These are phyloP conservation scores for Sicyos edulis DNA, from an alignment of 306 rosid species.

Conservation along the genomic window DNA sequence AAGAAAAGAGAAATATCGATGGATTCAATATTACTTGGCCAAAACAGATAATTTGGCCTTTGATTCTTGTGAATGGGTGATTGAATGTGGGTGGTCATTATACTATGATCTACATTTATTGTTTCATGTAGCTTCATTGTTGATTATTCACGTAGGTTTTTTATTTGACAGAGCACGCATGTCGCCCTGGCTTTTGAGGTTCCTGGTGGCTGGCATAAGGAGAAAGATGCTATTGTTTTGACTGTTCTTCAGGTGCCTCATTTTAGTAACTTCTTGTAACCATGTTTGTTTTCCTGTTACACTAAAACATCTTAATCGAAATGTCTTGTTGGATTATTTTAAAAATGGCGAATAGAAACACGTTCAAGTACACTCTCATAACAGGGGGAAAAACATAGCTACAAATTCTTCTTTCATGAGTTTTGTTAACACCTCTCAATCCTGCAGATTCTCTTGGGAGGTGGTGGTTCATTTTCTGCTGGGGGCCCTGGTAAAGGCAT, in stretches of 20 bases:
- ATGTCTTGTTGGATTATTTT: neutral
- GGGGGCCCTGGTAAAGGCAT: slow-evolving; percentile 97
- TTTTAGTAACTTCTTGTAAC: slow-evolving; percentile 17
- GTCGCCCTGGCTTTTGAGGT: slow-evolving; percentile 96
- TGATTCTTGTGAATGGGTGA: neutral
- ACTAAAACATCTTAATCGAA: neutral
- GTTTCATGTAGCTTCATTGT: neutral
- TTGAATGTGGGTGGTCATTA: neutral
- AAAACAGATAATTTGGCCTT: neutral
- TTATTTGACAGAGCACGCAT: slow-evolving; percentile 56
- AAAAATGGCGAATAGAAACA: neutral
- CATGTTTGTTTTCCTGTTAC: neutral
- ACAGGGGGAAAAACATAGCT: neutral
- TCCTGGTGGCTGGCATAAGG: slow-evolving; percentile 93
- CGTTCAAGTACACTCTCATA: neutral
- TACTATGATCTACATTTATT: neutral
- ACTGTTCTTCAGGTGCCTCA: slow-evolving; percentile 81
- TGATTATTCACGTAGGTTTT: slow-evolving; percentile 19
- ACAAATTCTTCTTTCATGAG: neutral
- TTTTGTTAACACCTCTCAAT: slow-evolving; percentile 24
- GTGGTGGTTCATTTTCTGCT: slow-evolving; percentile 93
- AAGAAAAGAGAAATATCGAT: neutral
- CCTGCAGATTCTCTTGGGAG: slow-evolving; percentile 86
- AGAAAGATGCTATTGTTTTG: slow-evolving; percentile 76
- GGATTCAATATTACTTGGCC: neutral